phyloP scores from a whole-genome alignment of 78 protist species.

The Dictyostelium firmibasis region DNA sequence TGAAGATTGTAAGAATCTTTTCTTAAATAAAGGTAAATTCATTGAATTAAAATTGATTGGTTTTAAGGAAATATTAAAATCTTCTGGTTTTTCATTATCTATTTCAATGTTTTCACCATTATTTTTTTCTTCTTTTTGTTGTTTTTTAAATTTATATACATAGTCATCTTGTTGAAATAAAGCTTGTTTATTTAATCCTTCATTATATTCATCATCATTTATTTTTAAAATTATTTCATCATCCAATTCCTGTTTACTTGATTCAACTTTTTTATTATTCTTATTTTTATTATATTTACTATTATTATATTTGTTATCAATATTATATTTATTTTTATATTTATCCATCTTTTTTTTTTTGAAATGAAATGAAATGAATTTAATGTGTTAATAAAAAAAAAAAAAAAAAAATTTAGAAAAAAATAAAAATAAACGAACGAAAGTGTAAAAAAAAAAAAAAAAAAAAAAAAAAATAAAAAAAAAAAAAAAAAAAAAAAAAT shows the following conservation, averaged over 20 bases:
- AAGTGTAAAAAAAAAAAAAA: too few species aligned
- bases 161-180: conserved; percentile 6
- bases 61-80: not conserved
- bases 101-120: not conserved
- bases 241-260: not conserved
- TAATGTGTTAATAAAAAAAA: not conserved
- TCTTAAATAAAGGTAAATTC: not conserved
- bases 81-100: not conserved
- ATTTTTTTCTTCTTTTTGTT: not conserved
- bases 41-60: not conserved
- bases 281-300: conserved; percentile 10
- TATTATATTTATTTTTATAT: not conserved
- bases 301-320: not conserved
- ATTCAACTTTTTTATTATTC: not conserved
- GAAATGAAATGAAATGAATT: too few species aligned
- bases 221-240: not conserved
- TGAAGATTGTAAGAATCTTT: not conserved
- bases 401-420: not conserved
- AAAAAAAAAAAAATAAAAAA: too few species aligned
- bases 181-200: not conserved
- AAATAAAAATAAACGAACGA: not conserved
- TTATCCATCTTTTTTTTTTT: not conserved
- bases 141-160: not conserved
- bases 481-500: too few species aligned
- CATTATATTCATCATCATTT: not conserved